A percentile compares a stretch with the other conserved stretches of the same genome.
These are phyloP conservation scores for Clausena lansium DNA, from an alignment of 345 rosid species.

Conservation along the genomic window DNA sequence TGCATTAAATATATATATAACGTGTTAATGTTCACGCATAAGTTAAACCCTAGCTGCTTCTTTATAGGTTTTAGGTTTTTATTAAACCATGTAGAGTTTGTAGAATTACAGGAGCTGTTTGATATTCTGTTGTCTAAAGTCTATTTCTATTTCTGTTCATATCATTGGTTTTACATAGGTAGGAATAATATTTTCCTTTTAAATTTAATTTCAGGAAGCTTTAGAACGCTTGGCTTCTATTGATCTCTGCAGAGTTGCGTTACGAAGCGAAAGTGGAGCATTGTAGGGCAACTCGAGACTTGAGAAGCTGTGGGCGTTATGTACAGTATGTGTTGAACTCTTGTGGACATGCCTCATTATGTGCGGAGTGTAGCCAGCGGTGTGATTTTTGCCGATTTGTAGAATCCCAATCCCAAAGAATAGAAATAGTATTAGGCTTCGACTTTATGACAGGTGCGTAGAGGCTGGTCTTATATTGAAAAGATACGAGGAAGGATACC, in stretches of 20 bases:
- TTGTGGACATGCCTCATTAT: constrained; percentile 92
- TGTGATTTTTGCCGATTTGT: constrained; percentile 87
- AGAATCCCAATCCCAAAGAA: constrained; percentile 47
- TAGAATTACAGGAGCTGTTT: background rate
- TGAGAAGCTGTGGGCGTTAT: constrained; percentile 79
- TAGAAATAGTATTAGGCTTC: constrained; percentile 45
- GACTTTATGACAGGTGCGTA: constrained; percentile 77
- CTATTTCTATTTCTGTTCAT: background rate
- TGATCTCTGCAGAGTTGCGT: constrained; percentile 68
- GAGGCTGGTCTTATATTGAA: constrained; percentile 79
- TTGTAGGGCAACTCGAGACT: constrained; percentile 93
- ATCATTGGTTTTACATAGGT: background rate
- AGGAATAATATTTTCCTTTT: constrained; percentile 4
- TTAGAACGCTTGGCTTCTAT: constrained; percentile 72
- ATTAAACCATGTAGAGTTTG: background rate
- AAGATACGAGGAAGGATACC: constrained; percentile 53
- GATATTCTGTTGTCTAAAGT: background rate
- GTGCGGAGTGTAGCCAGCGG: constrained; percentile 77
- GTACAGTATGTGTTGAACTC: constrained; percentile 65
- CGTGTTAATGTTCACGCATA: background rate
- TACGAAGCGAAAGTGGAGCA: constrained; percentile 84
- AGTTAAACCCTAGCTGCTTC: constrained; percentile 13
- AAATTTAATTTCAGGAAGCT: constrained; percentile 67
- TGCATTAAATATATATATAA: background rate
- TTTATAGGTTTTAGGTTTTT: constrained; percentile 18